phyloP scores from a whole-genome alignment of 768 basidiomycete genomes.

The Pisolithus sp. region DNA sequence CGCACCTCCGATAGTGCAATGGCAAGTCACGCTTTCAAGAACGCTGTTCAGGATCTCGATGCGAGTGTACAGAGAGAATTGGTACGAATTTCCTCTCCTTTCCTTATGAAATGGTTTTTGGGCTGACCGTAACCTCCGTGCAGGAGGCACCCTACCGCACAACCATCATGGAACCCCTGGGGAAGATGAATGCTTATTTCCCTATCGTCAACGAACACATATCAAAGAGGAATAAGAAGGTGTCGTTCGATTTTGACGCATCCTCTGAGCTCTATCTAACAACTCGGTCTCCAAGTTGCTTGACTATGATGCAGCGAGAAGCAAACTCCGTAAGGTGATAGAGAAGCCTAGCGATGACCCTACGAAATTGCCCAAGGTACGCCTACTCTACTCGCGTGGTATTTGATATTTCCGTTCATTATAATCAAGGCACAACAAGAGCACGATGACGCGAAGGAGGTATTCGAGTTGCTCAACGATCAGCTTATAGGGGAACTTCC shows the following conservation, averaged over 20 bases:
- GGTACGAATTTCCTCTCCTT: constrained; percentile 39
- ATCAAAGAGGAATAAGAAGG: constrained; percentile 94
- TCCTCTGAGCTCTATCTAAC: neutral
- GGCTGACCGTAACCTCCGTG: neutral
- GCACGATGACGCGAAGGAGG: constrained; percentile 88
- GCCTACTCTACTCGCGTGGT: neutral
- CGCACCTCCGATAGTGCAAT: constrained; percentile 86
- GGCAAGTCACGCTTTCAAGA: constrained; percentile 94
- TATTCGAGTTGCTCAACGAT: constrained; percentile 89
- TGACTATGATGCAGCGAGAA: constrained; percentile 92
- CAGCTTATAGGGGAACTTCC: constrained; percentile 90
- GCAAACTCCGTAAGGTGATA: constrained; percentile 79
- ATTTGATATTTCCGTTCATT: neutral
- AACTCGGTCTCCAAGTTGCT: constrained; percentile 53
- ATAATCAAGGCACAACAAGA: constrained; percentile 76
- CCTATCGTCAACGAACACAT: constrained; percentile 92
- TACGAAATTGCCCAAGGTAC: constrained; percentile 79
- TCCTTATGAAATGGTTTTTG: constrained; percentile 3
- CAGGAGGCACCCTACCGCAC: constrained; percentile 94
- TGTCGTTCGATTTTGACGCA: constrained; percentile 21
- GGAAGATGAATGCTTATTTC: constrained; percentile 95
- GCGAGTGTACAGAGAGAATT: constrained; percentile 77
- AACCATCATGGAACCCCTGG: constrained; percentile 90
- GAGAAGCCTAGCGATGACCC: constrained; percentile 94
- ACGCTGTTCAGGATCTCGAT: constrained; percentile 92